Evolutionary conservation across 345 rosid genomes (phyloP).

Genomic region (Citrus trifoliata): DNA sequence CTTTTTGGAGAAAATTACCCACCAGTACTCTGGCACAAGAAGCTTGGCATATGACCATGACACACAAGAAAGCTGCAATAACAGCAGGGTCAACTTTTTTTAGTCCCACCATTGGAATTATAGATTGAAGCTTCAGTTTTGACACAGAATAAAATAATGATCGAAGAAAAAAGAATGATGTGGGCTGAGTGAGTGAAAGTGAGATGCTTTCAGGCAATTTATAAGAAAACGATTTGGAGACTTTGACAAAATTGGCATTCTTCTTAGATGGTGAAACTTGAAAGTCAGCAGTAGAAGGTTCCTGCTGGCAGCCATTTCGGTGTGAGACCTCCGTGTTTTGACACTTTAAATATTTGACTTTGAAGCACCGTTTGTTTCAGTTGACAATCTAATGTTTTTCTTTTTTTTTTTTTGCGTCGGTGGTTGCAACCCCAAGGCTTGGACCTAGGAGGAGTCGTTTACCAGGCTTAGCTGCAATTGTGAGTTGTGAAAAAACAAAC

Average conservation of each 20-base stretch:
- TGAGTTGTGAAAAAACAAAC: not conserved
- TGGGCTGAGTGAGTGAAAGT: not conserved
- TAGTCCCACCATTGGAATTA: not conserved
- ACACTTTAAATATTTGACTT: not conserved
- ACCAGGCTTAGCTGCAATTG: not conserved
- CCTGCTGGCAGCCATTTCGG: constrained; percentile 2
- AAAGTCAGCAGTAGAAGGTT: constrained; percentile 14
- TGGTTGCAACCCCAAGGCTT: not conserved
- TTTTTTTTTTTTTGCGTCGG: constrained; percentile 12
- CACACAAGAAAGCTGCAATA: not conserved
- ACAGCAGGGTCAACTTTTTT: not conserved
- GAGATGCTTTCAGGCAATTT: not conserved
- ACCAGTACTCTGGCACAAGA: constrained; percentile 11
- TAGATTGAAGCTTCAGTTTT: not conserved
- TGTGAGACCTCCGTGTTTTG: not conserved
- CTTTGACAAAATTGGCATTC: not conserved
- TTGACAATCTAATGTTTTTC: constrained; percentile 11
- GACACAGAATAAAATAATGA: not conserved
- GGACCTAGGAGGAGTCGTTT: not conserved
- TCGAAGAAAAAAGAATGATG: not conserved
- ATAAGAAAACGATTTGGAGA: not conserved
- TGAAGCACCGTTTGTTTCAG: not conserved
- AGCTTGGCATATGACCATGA: constrained; percentile 2
- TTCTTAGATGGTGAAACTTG: not conserved
- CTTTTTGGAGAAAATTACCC: not conserved